These are phyloP conservation scores for Fusarium tuaranense DNA, from an alignment of 2,329 filamentous ascomycete species.

Conservation along the genomic window DNA sequence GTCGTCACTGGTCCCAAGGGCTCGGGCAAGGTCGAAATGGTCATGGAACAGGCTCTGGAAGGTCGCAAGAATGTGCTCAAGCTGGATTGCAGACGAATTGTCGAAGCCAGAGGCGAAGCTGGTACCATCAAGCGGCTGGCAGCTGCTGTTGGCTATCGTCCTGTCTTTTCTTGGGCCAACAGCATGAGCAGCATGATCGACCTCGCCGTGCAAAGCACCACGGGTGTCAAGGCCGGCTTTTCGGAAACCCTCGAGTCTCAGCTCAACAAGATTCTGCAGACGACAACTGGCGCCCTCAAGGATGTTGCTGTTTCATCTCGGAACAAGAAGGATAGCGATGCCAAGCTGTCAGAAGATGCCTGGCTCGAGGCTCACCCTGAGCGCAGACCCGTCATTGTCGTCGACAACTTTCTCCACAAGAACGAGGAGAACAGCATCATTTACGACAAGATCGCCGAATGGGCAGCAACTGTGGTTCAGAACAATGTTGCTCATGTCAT, in stretches of 20 bases:
- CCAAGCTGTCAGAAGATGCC: constrained; percentile 80
- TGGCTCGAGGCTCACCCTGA: constrained; percentile 93
- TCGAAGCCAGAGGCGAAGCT: constrained; percentile 89
- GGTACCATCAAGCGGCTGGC: constrained; percentile 87
- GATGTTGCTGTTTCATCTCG: constrained; percentile 78
- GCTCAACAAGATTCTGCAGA: constrained; percentile 88
- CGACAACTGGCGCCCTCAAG: constrained; percentile 82
- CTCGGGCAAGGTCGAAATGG: constrained; percentile 89
- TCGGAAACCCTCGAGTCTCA: constrained; percentile 93
- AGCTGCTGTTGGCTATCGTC: constrained; percentile 86
- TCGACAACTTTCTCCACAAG: constrained; percentile 93
- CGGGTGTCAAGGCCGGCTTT: constrained; percentile 93
- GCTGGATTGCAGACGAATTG: constrained; percentile 92
- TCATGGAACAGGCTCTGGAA: constrained; percentile 85
- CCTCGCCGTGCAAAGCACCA: constrained; percentile 91
- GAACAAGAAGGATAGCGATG: constrained; percentile 79
- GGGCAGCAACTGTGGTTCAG: constrained; percentile 87
- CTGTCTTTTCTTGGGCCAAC: constrained; percentile 97
- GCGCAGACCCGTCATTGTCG: constrained; percentile 82
- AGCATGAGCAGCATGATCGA: constrained; percentile 93
- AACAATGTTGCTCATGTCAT: constrained; percentile 94
- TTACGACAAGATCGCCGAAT: constrained; percentile 86
- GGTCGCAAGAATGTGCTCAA: constrained; percentile 82
- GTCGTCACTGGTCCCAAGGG: constrained; percentile 93
- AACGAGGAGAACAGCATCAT: constrained; percentile 72